Evolutionary conservation across 2,329 filamentous ascomycete species (phyloP).

Genomic region (Stemphylium vesicarium): DNA sequence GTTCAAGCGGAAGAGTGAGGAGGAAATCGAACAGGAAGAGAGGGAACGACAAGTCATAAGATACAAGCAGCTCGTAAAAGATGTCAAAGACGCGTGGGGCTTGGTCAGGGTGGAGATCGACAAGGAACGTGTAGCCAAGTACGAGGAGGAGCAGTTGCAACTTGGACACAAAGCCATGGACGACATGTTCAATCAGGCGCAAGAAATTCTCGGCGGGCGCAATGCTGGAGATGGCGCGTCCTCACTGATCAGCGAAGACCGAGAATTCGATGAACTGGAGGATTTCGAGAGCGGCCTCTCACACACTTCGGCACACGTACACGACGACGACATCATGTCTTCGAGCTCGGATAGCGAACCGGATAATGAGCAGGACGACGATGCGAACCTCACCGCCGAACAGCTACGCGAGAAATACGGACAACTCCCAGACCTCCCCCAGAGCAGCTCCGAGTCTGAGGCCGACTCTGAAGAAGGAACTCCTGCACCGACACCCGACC

Average conservation of each 20-base stretch:
- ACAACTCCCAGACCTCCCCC: constrained; percentile 60
- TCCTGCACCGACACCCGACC: constrained; percentile 39
- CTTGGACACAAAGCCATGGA: constrained; percentile 69
- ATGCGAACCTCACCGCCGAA: constrained; percentile 72
- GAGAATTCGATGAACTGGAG: constrained; percentile 49
- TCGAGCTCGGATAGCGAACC: constrained; percentile 47
- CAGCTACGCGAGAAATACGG: constrained; percentile 73
- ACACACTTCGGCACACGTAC: constrained; percentile 45
- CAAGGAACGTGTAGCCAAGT: constrained; percentile 60
- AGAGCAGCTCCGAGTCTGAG: constrained; percentile 43
- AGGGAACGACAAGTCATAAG: constrained; percentile 68
- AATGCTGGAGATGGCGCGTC: constrained; percentile 45
- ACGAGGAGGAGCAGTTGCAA: constrained; percentile 66
- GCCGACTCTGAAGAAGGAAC: constrained; percentile 41
- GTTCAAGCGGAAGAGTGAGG: constrained; percentile 60
- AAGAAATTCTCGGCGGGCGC: constrained; percentile 49
- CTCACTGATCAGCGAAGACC: constrained; percentile 49
- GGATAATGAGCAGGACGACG: constrained; percentile 57
- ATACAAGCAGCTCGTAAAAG: constrained; percentile 74
- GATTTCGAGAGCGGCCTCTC: constrained; percentile 52
- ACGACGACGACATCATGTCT: constrained; percentile 52
- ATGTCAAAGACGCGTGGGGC: constrained; percentile 67
- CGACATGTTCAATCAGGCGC: constrained; percentile 74
- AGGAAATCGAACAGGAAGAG: constrained; percentile 83
- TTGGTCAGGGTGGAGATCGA: constrained; percentile 65